Percentiles rank a stretch among this genome's conserved stretches.
Evolutionary conservation across 179 eudicot species (phyloP).

Genomic region (Sideroxylon spinosum): DNA sequence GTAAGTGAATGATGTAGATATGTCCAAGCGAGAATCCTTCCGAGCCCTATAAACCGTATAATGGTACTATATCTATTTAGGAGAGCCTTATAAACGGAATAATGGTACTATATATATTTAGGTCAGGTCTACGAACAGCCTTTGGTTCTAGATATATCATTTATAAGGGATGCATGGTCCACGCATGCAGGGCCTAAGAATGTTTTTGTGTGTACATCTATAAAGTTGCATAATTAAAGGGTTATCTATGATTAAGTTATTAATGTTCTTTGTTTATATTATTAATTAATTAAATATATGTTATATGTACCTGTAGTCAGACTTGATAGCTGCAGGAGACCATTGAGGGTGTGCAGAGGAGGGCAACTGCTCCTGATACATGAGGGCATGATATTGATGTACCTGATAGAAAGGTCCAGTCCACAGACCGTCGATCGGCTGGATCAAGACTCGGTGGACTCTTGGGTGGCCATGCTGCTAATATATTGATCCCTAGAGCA

Average conservation of each 20-base stretch:
- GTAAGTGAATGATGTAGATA: background rate
- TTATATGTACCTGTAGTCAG: slow-evolving; percentile 42
- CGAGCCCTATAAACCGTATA: background rate
- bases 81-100: too few species aligned
- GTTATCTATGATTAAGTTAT: too few species aligned
- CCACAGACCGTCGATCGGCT: slow-evolving; percentile 26
- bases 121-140: too few species aligned
- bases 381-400: slow-evolving; percentile 61
- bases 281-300: background rate
- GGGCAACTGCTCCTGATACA: slow-evolving; percentile 46
- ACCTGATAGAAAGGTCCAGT: slow-evolving; percentile 42
- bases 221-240: too few species aligned
- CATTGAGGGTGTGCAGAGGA: slow-evolving; percentile 46
- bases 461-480: slow-evolving; percentile 49
- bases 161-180: too few species aligned
- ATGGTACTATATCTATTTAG: background rate
- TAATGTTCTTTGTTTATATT: too few species aligned
- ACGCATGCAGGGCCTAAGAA: too few species aligned
- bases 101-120: too few species aligned
- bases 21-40: background rate
- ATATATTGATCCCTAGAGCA: slow-evolving; percentile 46
- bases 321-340: slow-evolving; percentile 54
- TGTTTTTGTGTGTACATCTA: too few species aligned
- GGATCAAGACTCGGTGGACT: slow-evolving; percentile 29
- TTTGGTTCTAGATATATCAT: too few species aligned